phyloP scores from a whole-genome alignment of 768 basidiomycete species.

The Leccinum rimulosum region DNA sequence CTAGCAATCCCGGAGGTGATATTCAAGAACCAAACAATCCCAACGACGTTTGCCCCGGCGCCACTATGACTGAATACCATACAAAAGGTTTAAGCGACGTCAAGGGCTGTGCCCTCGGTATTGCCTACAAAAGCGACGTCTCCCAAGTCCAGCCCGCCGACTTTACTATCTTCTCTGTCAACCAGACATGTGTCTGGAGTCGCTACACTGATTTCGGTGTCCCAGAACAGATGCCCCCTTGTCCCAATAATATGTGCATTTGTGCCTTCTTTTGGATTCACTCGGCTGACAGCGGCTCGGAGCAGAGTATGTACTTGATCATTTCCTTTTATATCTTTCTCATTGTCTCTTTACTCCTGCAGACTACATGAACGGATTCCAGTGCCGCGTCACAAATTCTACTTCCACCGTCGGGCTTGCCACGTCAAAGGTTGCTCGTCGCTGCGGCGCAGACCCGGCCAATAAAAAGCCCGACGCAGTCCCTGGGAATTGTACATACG shows the following conservation, averaged over 20 bases:
- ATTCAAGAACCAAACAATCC: slow-evolving; percentile 46
- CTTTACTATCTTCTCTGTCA: slow-evolving; percentile 71
- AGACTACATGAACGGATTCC: slow-evolving; percentile 78
- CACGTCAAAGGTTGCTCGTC: slow-evolving; percentile 54
- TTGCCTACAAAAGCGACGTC: slow-evolving; percentile 70
- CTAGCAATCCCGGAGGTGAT: slow-evolving; percentile 51
- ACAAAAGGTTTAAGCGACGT: slow-evolving; percentile 53
- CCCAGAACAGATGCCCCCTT: slow-evolving; percentile 65
- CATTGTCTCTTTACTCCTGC: not conserved
- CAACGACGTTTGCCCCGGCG: slow-evolving; percentile 52
- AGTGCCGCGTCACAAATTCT: slow-evolving; percentile 56
- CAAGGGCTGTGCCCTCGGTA: slow-evolving; percentile 66
- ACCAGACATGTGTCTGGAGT: slow-evolving; percentile 73
- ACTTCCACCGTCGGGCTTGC: slow-evolving; percentile 53
- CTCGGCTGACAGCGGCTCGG: slow-evolving; percentile 54
- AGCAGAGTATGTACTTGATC: slow-evolving; percentile 50
- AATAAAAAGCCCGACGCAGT: slow-evolving; percentile 42
- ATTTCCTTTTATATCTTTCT: not conserved
- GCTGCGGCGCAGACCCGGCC: slow-evolving; percentile 59
- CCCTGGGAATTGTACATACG: slow-evolving; percentile 68
- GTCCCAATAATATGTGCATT: slow-evolving; percentile 58
- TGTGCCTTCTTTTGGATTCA: slow-evolving; percentile 80
- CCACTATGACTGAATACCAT: slow-evolving; percentile 46
- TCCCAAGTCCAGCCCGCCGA: slow-evolving; percentile 58
- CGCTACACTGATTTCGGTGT: slow-evolving; percentile 69